phyloP scores from a whole-genome alignment of 148 eudicot genomes.

The Vaccinium myrtillus region DNA sequence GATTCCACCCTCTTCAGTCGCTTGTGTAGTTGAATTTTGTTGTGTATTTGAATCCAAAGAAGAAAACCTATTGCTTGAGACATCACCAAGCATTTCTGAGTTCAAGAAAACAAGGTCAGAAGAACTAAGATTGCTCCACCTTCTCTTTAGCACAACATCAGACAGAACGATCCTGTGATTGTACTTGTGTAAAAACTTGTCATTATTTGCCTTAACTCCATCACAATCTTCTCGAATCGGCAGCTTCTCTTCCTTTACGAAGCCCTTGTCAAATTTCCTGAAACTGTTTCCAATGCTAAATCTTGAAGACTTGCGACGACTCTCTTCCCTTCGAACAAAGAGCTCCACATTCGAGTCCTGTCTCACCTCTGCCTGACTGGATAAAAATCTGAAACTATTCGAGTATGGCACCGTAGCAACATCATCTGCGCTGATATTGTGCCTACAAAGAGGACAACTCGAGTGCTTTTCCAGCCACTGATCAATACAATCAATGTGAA shows the following conservation, averaged over 20 bases:
- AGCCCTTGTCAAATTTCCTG: slow-evolving; percentile 22
- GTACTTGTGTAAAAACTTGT: slow-evolving; percentile 37
- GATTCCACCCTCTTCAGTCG: slow-evolving; percentile 12
- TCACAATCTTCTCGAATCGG: background rate
- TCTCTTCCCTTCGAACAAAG: slow-evolving; percentile 54
- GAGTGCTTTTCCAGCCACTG: slow-evolving; percentile 70
- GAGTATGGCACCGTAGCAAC: slow-evolving; percentile 23
- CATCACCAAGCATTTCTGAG: slow-evolving; percentile 57
- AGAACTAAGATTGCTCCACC: slow-evolving; percentile 45
- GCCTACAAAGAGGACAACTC: slow-evolving; percentile 78
- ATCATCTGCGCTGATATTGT: slow-evolving; percentile 46
- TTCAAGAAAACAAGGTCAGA: slow-evolving; percentile 34
- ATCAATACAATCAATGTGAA: slow-evolving; percentile 70
- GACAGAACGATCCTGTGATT: slow-evolving; percentile 69
- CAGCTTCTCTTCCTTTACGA: background rate
- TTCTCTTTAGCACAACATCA: slow-evolving; percentile 54
- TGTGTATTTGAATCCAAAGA: slow-evolving; percentile 15
- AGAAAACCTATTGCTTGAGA: slow-evolving; percentile 46
- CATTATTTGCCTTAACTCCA: slow-evolving; percentile 8
- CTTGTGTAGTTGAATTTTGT: background rate
- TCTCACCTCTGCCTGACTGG: slow-evolving; percentile 19
- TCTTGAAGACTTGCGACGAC: slow-evolving; percentile 34
- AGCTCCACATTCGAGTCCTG: slow-evolving; percentile 39
- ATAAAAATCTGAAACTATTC: slow-evolving; percentile 41
- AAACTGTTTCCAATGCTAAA: slow-evolving; percentile 51